Evolutionary conservation across 208 protist species (phyloP).

Genomic region (Trypanosoma platydactyli): DNA sequence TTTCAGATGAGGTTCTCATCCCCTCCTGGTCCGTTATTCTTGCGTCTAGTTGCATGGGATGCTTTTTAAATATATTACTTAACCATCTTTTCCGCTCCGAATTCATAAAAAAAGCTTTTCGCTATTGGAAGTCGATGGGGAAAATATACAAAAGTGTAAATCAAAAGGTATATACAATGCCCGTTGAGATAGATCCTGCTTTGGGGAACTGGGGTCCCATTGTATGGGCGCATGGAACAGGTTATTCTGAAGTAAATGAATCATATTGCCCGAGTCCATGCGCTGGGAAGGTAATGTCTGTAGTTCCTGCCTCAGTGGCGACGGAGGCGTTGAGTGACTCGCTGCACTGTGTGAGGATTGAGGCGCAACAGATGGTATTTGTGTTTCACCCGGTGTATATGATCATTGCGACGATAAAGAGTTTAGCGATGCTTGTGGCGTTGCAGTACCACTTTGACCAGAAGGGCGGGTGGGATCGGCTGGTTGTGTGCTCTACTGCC

Average conservation of each 20-base stretch:
- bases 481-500: conserved; percentile 52
- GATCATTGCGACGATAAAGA: conserved; percentile 49
- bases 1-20: conserved; percentile 12
- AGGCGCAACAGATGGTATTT: conserved; percentile 54
- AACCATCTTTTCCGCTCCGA: not conserved
- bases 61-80: conserved; percentile 8
- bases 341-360: conserved; percentile 36
- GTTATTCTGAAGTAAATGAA: not conserved
- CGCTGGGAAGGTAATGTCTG: no score
- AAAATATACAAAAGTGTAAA: not conserved
- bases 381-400: conserved; percentile 55
- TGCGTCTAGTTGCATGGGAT: conserved; percentile 3
- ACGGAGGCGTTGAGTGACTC: conserved; percentile 41
- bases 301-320: conserved; percentile 31
- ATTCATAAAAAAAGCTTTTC: not conserved
- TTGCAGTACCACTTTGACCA: conserved; percentile 62
- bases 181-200: conserved; percentile 14
- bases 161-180: not conserved
- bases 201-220: not conserved
- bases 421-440: conserved; percentile 51
- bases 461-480: conserved; percentile 50
- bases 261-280: no score
- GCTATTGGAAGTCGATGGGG: not conserved
- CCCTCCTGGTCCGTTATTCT: conserved; percentile 5
- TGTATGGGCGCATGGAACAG: not conserved